Base-by-base conservation (phyloP, 129 eudicot genomes). In the Lactuca sativa region DNA sequence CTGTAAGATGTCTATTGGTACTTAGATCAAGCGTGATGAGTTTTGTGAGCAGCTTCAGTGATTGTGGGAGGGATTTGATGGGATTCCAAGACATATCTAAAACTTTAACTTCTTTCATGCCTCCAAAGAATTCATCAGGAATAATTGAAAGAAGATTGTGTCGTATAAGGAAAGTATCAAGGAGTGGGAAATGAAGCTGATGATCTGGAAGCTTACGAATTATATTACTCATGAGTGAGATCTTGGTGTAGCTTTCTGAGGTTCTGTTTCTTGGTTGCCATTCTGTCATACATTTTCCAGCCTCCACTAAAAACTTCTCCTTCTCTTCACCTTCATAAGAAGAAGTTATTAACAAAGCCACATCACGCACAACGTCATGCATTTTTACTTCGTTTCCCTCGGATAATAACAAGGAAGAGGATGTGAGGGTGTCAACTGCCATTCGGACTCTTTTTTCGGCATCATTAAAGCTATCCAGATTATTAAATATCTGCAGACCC, bases 361-460 rank as follows among this genome's bases (percentile, higher is more conserved):
- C 66, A 44, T 71, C 68, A 60, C 69, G 76, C 60, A 71, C 60
- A 59, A 59, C 68, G 2, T 72, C 76, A 7, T 72, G 77, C 77
- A 72, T 72, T 62, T 51, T 72, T 4, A 31, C 16, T 4, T 7
- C 34, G 10, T 14, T 9, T 60, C 13, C 3, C 4, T 4, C 31
- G 4, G 6, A 3, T 7, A 37, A 12, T 61, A 61, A 13, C 34
- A 59, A 13, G 41, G 5, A 59, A 59, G 4, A 59, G 4, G 44
- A 59, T 33, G 13, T 59, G 9, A 59, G 64, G 25, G 41, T 59
- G 40, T 40, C 18, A 4, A 40, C 41, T 16, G 53, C 36, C 40
- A 40, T 40, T 10, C 15, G 10, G 9, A 62, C 54, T 41, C n/a
- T 62, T 9, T 38, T 17, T 40, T 32, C 43, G 3, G 54, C 67